Evolutionary conservation across 768 basidiomycete genomes (phyloP), one percentile per base, ranked within the genome.

Genomic region (Lentinula sp.): DNA sequence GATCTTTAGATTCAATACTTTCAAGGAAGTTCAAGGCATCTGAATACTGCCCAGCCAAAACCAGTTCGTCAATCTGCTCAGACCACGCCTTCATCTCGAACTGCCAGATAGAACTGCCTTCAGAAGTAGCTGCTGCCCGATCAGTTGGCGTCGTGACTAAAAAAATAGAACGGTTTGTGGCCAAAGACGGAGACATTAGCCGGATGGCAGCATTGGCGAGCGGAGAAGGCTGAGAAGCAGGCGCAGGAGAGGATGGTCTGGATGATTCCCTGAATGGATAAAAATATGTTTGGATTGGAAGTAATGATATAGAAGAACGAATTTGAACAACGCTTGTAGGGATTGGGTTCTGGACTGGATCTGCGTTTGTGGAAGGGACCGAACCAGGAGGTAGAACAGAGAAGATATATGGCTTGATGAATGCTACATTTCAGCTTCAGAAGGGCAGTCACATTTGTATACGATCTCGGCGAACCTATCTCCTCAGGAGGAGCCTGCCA

Each of bases 401-500:
- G 65, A 92, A 81, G 15, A 94, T 75, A 65, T 93, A 95, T 0
- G 93, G 92, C 64, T 84, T 85, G 57, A 90, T 77, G 59, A 85
- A 87, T 3, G 85, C 91, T 90, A 59, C 10, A 39, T 15, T 2
- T 9, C 12, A 41, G 43, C 9, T 46, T 50, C 13, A 20, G 37
- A 35, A 13, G 18, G 7, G 32, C 8, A 23, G 16, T 16, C 7
- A 20, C 12, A n/a, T 23, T 48, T 18, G 9, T n/a, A 46, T 33
- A 53, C 1, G 18, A 60, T 66, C 20, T 28, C 16, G n/a, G 59
- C 74, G 66, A 64, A 88, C 91, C 79, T 32, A 88, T 79, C 63
- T 96, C 94, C 67, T 95, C 93, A 23, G 91, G 92, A 51, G 87
- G 80, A n/a, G 82, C 80, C 1, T 87, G 84, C 89, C 91, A 95